phyloP scores from a whole-genome alignment of 169 alveolate genomes.

The Theileria equi region DNA sequence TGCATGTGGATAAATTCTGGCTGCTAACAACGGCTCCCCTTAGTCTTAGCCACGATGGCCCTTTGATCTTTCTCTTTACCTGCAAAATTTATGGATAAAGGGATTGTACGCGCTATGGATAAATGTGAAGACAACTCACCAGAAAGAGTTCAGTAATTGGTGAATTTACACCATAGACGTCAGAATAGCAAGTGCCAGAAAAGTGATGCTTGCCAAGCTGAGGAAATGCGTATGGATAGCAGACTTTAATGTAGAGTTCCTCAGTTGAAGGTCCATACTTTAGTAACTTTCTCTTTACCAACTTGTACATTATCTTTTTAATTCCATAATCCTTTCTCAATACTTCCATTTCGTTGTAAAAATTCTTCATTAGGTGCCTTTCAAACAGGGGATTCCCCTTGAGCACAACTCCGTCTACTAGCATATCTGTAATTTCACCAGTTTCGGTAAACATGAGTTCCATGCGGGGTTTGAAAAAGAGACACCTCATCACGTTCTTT shows the following conservation, averaged over 20 bases:
- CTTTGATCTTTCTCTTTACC: conserved; percentile 75
- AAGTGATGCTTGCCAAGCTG: conserved; percentile 20
- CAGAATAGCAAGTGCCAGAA: conserved; percentile 26
- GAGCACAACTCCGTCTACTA: conserved; percentile 7
- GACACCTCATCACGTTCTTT: conserved; percentile 35
- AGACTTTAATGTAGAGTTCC: conserved; percentile 52
- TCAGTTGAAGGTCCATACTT: conserved; percentile 57
- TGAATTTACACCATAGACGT: conserved; percentile 63
- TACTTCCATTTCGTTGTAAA: conserved; percentile 43
- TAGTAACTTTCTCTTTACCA: conserved; percentile 59
- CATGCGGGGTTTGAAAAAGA: conserved; percentile 61
- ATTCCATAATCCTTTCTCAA: conserved; percentile 50
- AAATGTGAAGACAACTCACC: neutral
- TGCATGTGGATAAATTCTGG: conserved; percentile 45
- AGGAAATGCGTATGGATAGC: conserved; percentile 58
- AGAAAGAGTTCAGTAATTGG: conserved; percentile 62
- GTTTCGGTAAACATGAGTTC: conserved; percentile 34
- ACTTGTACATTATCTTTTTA: conserved; percentile 53
- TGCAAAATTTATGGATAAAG: conserved; percentile 3
- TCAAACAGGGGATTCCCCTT: conserved; percentile 31
- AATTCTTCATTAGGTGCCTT: conserved; percentile 46
- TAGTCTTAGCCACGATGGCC: conserved; percentile 80
- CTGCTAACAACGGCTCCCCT: conserved; percentile 10
- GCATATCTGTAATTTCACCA: conserved; percentile 1
- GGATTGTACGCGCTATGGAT: neutral